Conservation (phyloP, 1,284 basidiomycete genomes). For the Sporisorium sorghi region DNA sequence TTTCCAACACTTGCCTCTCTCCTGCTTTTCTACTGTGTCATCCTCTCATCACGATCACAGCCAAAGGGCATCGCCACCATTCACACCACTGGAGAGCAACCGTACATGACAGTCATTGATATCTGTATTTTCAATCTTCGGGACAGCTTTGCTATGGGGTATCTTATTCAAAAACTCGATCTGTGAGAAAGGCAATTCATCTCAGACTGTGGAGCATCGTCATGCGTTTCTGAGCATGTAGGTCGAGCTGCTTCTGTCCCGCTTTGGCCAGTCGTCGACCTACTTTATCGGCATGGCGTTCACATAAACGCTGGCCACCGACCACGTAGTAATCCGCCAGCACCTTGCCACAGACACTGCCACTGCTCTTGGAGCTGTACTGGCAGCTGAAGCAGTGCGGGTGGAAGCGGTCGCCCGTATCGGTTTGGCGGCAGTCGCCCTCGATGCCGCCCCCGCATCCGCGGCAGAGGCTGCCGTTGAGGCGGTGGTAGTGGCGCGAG, state of each 20-base stretch:
- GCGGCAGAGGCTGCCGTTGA: constrained; percentile 58
- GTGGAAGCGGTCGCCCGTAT: constrained; percentile 57
- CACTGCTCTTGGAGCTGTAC: constrained; percentile 35
- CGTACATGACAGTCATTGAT: neutral
- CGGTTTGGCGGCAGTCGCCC: constrained; percentile 60
- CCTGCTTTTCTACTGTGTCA: no score
- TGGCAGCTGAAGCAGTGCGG: constrained; percentile 57
- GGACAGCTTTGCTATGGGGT: neutral
- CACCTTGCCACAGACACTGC: constrained; percentile 20
- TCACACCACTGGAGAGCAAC: neutral
- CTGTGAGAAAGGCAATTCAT: constrained; percentile 1
- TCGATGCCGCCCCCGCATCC: constrained; percentile 57
- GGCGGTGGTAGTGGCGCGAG: constrained; percentile 49
- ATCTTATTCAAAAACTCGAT: neutral
- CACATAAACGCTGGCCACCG: constrained; percentile 50
- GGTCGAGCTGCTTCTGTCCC: constrained; percentile 33
- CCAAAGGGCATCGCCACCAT: neutral
- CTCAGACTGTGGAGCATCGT: constrained; percentile 49
- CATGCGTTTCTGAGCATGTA: constrained; percentile 46
- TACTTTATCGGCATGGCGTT: constrained; percentile 51
- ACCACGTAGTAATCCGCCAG: constrained; percentile 51
- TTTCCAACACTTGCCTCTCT: no score
- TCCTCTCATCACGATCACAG: neutral
- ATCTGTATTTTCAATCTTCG: neutral
- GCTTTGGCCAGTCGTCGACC: constrained; percentile 31